Evolutionary conservation across 768 basidiomycete species (phyloP).

Genomic region (Gyrodon lividus): DNA sequence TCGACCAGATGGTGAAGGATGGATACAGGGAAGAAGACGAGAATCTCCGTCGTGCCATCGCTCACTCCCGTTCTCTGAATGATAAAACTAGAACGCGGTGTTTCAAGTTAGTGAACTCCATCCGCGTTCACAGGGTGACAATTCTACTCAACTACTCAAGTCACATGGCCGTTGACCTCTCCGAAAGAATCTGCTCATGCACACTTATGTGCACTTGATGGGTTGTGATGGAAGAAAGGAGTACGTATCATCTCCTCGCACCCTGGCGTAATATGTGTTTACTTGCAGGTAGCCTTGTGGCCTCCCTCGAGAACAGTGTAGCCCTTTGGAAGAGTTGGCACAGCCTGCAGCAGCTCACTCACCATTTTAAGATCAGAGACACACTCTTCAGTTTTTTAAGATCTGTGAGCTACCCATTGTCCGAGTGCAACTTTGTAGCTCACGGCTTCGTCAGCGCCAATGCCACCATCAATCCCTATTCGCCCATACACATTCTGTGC

Average conservation of each 20-base stretch:
- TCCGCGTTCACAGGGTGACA: slow-evolving; percentile 24
- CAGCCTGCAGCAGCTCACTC: slow-evolving; percentile 17
- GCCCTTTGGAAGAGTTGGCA: slow-evolving; percentile 14
- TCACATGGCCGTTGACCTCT: slow-evolving; percentile 3
- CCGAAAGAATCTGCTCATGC: slow-evolving; percentile 23
- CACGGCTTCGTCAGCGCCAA: slow-evolving; percentile 4
- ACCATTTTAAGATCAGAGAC: slow-evolving; percentile 15
- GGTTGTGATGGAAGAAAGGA: slow-evolving; percentile 10
- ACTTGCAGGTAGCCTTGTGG: background rate
- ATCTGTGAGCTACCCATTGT: slow-evolving; percentile 7
- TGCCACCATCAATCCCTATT: slow-evolving; percentile 13
- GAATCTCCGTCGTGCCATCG: slow-evolving; percentile 7
- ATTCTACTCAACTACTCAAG: background rate
- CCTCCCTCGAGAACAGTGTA: slow-evolving; percentile 4
- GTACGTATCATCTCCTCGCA: slow-evolving; percentile 1
- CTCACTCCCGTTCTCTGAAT: background rate
- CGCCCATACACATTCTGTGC: background rate
- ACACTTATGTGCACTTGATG: slow-evolving; percentile 24
- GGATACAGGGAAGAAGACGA: background rate
- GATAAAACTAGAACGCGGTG: slow-evolving; percentile 1
- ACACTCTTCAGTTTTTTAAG: slow-evolving; percentile 8
- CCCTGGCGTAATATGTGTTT: background rate
- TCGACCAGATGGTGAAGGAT: slow-evolving; percentile 5
- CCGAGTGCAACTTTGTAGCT: background rate
- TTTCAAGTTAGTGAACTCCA: background rate